Evolutionary conservation across 208 protist genomes (phyloP).

Genomic region (Acanthamoeba triangularis): DNA sequence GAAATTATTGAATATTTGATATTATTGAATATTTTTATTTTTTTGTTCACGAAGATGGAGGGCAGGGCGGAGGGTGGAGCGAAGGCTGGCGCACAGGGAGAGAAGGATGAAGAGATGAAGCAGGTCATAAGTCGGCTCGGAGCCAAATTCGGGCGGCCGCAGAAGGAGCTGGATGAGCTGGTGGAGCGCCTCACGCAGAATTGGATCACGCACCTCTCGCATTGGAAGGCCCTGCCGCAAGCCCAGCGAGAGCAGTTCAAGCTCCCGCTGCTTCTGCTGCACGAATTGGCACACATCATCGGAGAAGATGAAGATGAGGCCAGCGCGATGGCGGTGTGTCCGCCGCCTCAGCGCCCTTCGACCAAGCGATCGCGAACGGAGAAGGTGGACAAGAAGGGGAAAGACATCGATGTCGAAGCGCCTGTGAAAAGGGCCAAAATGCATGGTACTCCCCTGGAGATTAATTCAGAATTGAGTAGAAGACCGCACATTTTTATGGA

Average conservation of each 20-base stretch:
- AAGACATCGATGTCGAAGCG: not conserved
- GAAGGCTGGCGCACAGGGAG: not conserved
- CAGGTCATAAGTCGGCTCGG: not conserved
- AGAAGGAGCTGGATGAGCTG: constrained; percentile 11
- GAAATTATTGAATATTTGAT: too few relatives aligned
- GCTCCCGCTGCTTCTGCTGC: constrained; percentile 3
- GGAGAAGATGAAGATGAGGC: not conserved
- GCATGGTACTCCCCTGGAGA: not conserved
- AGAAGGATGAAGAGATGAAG: constrained; percentile 27
- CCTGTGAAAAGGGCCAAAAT: not conserved
- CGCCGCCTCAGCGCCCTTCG: not conserved
- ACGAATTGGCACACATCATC: not conserved
- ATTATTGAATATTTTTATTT: too few relatives aligned
- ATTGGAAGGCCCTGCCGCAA: not conserved
- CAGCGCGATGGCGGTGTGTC: not conserved
- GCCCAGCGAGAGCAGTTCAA: not conserved
- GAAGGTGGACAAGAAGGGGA: constrained; percentile 3
- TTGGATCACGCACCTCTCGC: constrained; percentile 64
- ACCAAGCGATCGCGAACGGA: not conserved
- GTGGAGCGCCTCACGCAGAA: constrained; percentile 7
- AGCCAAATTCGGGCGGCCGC: not conserved
- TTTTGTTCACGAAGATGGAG: too few relatives aligned
- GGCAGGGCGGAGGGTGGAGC: not conserved
- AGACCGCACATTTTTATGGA: too few relatives aligned
- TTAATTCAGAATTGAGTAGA: not conserved